A percentile compares a stretch with the other conserved stretches of the same genome.
These are phyloP conservation scores for Penicillium sp. DNA, from an alignment of 2,329 filamentous ascomycete genomes.

Conservation along the genomic window DNA sequence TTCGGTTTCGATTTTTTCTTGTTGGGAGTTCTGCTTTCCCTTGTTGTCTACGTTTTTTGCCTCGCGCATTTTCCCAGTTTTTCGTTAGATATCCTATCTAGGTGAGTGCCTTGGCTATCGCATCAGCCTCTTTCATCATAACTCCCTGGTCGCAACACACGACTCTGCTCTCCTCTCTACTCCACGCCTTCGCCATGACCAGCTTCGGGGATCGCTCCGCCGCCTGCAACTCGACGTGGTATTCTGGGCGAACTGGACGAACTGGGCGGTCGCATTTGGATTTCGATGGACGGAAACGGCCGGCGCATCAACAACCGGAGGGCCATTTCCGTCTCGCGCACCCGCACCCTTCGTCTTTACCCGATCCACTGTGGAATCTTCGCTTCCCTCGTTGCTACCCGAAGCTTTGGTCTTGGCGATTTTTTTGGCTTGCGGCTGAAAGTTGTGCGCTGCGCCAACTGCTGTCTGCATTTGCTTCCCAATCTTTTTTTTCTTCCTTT, in stretches of 20 bases:
- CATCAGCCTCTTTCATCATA: slow-evolving; percentile 22
- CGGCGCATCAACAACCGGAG: slow-evolving; percentile 12
- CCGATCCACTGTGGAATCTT: background rate
- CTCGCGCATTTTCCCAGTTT: slow-evolving; percentile 22
- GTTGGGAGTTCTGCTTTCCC: slow-evolving; percentile 30
- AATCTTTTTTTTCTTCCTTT: background rate
- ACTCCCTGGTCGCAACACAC: background rate
- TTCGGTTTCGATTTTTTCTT: slow-evolving; percentile 30
- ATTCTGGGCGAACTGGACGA: background rate
- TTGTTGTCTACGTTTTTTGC: slow-evolving; percentile 19
- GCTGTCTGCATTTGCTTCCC: slow-evolving; percentile 9
- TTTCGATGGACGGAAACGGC: slow-evolving; percentile 24
- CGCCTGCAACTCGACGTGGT: background rate
- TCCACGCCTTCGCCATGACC: slow-evolving; percentile 2
- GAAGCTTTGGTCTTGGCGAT: slow-evolving; percentile 14
- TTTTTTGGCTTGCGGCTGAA: slow-evolving; percentile 8
- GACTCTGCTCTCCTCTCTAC: background rate
- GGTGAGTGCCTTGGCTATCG: slow-evolving; percentile 19
- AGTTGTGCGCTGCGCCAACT: slow-evolving; percentile 6
- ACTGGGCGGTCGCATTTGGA: slow-evolving; percentile 18
- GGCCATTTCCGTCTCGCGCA: slow-evolving; percentile 11
- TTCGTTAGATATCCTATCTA: slow-evolving; percentile 19
- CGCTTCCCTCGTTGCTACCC: slow-evolving; percentile 4
- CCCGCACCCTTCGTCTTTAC: slow-evolving; percentile 1
- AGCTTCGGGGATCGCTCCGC: slow-evolving; percentile 1